phyloP scores from a whole-genome alignment of 2,329 filamentous ascomycete species.

The Fusarium kyushuense region DNA sequence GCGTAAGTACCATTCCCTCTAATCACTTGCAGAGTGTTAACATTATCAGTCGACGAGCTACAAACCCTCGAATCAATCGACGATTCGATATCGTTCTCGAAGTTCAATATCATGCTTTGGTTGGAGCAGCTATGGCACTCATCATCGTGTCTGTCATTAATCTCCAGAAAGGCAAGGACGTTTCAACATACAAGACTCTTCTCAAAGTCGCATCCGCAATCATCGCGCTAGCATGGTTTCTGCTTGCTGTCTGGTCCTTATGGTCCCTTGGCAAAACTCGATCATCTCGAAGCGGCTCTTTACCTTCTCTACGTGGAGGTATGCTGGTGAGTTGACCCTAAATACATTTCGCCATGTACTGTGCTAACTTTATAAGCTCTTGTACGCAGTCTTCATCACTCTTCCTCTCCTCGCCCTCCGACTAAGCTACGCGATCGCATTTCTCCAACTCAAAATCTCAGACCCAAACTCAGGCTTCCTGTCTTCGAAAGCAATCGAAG shows the following conservation, averaged over 20 bases:
- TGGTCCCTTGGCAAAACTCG: constrained; percentile 15
- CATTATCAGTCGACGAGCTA: constrained; percentile 6
- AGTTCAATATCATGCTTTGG: constrained; percentile 14
- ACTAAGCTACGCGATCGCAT: constrained; percentile 15
- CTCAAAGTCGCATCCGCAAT: constrained; percentile 11
- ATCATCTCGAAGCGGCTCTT: neutral
- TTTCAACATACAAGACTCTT: constrained; percentile 12
- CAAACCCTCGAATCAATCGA: constrained; percentile 17
- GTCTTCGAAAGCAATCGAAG: constrained; percentile 12
- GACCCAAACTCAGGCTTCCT: constrained; percentile 11
- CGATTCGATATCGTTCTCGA: constrained; percentile 19
- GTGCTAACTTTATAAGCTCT: constrained; percentile 9
- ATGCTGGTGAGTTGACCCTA: neutral
- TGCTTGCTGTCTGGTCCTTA: constrained; percentile 10
- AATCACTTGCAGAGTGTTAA: neutral
- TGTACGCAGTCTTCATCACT: constrained; percentile 13
- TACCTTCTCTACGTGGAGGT: constrained; percentile 1
- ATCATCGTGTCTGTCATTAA: constrained; percentile 10
- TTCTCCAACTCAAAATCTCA: constrained; percentile 13
- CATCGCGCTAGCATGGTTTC: constrained; percentile 12
- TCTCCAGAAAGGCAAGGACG: neutral
- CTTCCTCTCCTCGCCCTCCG: constrained; percentile 17
- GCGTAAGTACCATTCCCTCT: neutral
- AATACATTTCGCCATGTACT: accelerated
- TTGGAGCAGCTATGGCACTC: constrained; percentile 14